A percentile compares a stretch with the other conserved stretches of the same genome.
phyloP scores from a whole-genome alignment of 371 early-diverging fungal species.

The Synchytrium microbalum region DNA sequence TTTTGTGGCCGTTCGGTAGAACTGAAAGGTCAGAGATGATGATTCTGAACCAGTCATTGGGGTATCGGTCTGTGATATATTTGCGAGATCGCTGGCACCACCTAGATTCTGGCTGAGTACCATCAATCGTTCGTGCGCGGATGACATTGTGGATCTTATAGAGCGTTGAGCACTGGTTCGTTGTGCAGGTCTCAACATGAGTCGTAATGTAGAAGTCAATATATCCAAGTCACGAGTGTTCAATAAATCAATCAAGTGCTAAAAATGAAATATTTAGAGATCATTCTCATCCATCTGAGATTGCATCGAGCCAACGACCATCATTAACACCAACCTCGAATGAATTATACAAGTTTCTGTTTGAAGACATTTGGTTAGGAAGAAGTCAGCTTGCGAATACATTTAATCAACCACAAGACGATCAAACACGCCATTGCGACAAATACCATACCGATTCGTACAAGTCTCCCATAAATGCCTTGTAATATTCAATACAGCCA shows the following conservation, averaged over 20 bases:
- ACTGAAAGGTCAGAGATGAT: constrained; percentile 48
- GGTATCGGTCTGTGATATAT: neutral
- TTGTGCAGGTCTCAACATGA: constrained; percentile 76
- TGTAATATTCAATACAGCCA: constrained; percentile 69
- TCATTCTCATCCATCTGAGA: neutral
- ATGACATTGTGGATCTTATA: constrained; percentile 49
- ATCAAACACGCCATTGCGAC: neutral
- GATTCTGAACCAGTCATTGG: constrained; percentile 32
- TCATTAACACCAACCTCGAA: constrained; percentile 66
- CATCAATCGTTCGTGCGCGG: constrained; percentile 19
- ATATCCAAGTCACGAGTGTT: constrained; percentile 66
- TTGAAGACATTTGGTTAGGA: neutral
- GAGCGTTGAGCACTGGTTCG: constrained; percentile 65
- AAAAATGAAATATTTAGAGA: neutral
- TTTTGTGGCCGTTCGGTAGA: constrained; percentile 46
- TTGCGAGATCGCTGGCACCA: neutral
- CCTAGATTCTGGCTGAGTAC: constrained; percentile 29
- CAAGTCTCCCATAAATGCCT: constrained; percentile 83
- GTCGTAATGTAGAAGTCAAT: constrained; percentile 58
- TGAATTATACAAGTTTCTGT: constrained; percentile 72
- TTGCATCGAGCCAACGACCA: constrained; percentile 1
- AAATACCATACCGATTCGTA: constrained; percentile 58
- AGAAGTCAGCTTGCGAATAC: no score
- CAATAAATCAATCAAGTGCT: constrained; percentile 67
- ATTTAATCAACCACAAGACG: no score